These are phyloP conservation scores for Syncephalis plumigaleata DNA, from an alignment of 371 early-diverging fungal genomes.

Conservation along the genomic window DNA sequence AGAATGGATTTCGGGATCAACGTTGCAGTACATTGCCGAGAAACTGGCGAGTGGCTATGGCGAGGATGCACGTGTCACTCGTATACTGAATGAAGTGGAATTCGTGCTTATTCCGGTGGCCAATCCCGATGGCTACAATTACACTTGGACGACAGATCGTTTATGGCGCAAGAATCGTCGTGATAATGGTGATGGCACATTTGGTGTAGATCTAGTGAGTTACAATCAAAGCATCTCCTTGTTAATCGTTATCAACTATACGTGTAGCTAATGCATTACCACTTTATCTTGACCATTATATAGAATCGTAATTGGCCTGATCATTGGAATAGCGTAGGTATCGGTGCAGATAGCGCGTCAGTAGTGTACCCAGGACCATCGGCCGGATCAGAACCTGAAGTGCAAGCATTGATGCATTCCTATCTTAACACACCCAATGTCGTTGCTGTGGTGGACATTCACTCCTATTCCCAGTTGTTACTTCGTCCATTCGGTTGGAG, in stretches of 20 bases:
- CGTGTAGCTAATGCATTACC: no score
- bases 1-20: conserved; percentile 32
- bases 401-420: conserved; percentile 21
- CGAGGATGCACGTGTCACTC: conserved; percentile 12
- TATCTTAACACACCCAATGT: conserved; percentile 20
- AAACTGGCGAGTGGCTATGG: conserved; percentile 17
- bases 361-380: conserved; percentile 32
- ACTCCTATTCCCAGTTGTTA: conserved; percentile 24
- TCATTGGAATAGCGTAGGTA: conserved; percentile 29
- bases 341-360: conserved; percentile 18
- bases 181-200: conserved; percentile 9
- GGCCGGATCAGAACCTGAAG: conserved; percentile 33
- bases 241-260: no score
- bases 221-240: no score
- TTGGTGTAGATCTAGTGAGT: conserved; percentile 16
- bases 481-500: conserved; percentile 26
- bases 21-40: conserved; percentile 26
- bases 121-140: conserved; percentile 38
- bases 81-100: conserved; percentile 19
- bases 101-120: conserved; percentile 29
- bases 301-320: conserved; percentile 23
- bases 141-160: conserved; percentile 23
- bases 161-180: conserved; percentile 43
- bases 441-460: conserved; percentile 35
- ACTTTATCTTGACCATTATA: no score